Evolutionary conservation across 371 early-diverging fungal species (phyloP).

Genomic region (Mucor sp.): DNA sequence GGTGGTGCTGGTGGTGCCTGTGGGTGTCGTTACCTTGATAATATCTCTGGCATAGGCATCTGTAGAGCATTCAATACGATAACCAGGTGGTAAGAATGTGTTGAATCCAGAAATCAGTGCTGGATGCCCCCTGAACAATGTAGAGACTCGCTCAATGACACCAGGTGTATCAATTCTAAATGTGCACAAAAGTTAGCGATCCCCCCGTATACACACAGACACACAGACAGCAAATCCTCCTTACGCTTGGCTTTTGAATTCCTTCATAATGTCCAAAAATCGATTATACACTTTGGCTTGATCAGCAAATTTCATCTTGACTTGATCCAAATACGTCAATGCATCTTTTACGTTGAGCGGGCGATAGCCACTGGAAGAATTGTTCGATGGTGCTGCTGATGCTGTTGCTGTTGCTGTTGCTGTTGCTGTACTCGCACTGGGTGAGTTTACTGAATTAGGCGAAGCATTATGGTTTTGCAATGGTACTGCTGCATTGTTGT

Average conservation of each 20-base stretch:
- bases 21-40: slow-evolving; percentile 82
- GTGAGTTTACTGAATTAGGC: background rate
- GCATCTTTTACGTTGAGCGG: slow-evolving; percentile 85
- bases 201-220: background rate
- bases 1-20: slow-evolving; percentile 63
- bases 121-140: slow-evolving; percentile 91
- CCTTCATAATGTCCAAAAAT: slow-evolving; percentile 99
- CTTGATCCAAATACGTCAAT: slow-evolving; percentile 94
- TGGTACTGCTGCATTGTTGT: background rate
- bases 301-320: slow-evolving; percentile 91
- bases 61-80: slow-evolving; percentile 82
- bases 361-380: slow-evolving; percentile 25
- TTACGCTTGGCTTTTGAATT: slow-evolving; percentile 96
- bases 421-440: background rate
- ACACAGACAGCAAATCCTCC: slow-evolving; percentile 3
- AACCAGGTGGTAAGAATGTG: slow-evolving; percentile 97
- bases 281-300: slow-evolving; percentile 94
- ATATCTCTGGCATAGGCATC: slow-evolving; percentile 62
- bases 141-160: slow-evolving; percentile 95
- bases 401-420: background rate
- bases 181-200: background rate
- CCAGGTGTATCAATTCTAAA: slow-evolving; percentile 92
- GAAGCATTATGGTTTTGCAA: background rate
- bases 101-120: slow-evolving; percentile 96
- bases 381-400: background rate